Percentiles rank a stretch among this genome's conserved stretches.
Conservation (phyloP, 148 eudicot genomes). For the Cornus kousa region DNA sequence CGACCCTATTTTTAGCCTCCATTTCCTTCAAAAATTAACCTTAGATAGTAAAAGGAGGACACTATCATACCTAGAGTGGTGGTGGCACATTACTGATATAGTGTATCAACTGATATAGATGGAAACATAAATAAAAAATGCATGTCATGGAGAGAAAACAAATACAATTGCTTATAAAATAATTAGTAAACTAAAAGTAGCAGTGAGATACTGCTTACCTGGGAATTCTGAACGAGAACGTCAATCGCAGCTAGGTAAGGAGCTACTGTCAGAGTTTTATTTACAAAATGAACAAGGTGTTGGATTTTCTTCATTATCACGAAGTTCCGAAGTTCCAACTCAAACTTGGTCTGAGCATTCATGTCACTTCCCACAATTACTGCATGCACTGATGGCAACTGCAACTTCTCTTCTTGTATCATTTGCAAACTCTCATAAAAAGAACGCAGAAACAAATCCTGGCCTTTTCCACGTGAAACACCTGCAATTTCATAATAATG, state of each 20-base stretch:
- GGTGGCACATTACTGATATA: too few relatives aligned
- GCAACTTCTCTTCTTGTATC: constrained; percentile 68
- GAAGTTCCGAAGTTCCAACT: constrained; percentile 79
- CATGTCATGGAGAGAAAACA: background rate
- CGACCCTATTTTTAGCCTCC: too few relatives aligned
- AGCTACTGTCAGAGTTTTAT: constrained; percentile 84
- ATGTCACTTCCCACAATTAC: constrained; percentile 95
- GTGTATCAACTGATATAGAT: background rate
- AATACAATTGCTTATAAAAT: background rate
- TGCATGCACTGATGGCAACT: constrained; percentile 89
- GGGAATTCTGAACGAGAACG: constrained; percentile 95
- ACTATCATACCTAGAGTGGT: too few relatives aligned
- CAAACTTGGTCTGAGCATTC: constrained; percentile 87
- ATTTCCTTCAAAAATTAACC: too few relatives aligned
- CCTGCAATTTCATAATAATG: constrained; percentile 41
- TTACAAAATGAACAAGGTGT: constrained; percentile 83
- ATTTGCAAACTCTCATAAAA: constrained; percentile 81
- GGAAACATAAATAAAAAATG: background rate
- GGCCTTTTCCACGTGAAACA: constrained; percentile 97
- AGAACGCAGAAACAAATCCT: constrained; percentile 81
- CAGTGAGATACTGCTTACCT: constrained; percentile 36
- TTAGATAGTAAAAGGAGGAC: too few relatives aligned
- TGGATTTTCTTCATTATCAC: constrained; percentile 67
- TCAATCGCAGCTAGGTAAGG: constrained; percentile 91
- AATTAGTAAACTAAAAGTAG: background rate